Base-by-base conservation (phyloP, 371 early-diverging fungal genomes). In the Rhizopus arrhizus region DNA sequence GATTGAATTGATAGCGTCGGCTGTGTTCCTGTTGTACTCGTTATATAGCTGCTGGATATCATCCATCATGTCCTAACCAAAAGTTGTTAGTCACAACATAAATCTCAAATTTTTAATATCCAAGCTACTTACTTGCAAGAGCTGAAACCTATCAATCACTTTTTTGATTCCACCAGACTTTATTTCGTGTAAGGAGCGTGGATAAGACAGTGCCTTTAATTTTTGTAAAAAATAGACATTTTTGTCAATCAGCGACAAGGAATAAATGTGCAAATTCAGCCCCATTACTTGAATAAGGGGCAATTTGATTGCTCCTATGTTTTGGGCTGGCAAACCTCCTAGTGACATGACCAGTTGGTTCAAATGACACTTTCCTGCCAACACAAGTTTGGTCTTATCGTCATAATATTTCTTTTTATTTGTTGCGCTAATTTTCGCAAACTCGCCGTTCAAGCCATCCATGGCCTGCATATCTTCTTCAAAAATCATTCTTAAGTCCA, bases 391-490 rank as follows among this genome's bases (percentile, higher is more conserved):
- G 49, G 31, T 49, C 29, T 49, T 49, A 29, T 49, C 49, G 28
- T 29, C 16, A 29, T 9, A 49, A 28, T 49, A 49, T 49, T 49
- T 31, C 15, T 15, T 2, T 49, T 49, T 49, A 5, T 5, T 49
- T 8, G 49, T 32, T 22, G 15, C 7, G 49, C 29, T 28, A 28
- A 32, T 49, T 13, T 49, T 49, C 28, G 49, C 49, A 49, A 49
- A 28, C 49, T 49, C 33, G 49, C 49, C 49, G 49, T 49, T 49
- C 49, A 49, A 49, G 22, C 49, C 22, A 5, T 49, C 49, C 49
- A 49, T 5, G 7, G 22, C 33, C 49, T 49, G 49, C 33, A 49
- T 49, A 28, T 49, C n/a, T 49, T 28, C 49, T 49, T 49, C 49
- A 49, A 28, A 10, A 3, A 28, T 49, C 33, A 49, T 49, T 28